These are phyloP conservation scores for Pulveroboletus sp. DNA, from an alignment of 768 basidiomycete genomes.

Conservation along the genomic window DNA sequence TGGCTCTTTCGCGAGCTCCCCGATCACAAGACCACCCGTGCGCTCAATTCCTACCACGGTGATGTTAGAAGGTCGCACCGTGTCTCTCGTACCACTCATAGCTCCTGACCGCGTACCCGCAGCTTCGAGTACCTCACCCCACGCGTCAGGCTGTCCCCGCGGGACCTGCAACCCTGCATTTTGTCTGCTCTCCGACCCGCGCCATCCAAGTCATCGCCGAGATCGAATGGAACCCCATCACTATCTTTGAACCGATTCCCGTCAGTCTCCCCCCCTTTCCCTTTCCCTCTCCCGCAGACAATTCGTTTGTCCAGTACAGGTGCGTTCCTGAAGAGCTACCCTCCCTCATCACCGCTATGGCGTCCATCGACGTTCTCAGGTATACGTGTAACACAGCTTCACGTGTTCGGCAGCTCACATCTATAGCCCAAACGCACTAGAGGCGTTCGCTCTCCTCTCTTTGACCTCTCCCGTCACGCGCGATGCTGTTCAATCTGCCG, in stretches of 20 bases:
- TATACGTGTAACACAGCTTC: conserved; percentile 22
- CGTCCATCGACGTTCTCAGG: conserved; percentile 65
- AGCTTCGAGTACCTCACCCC: conserved; percentile 81
- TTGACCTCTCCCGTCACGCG: conserved; percentile 40
- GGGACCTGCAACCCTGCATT: conserved; percentile 71
- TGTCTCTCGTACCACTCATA: conserved; percentile 1
- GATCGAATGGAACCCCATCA: conserved; percentile 61
- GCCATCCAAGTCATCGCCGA: conserved; percentile 65
- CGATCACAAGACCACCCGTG: conserved; percentile 58
- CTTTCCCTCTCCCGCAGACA: background rate
- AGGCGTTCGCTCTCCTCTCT: conserved; percentile 67
- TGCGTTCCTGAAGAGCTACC: conserved; percentile 78
- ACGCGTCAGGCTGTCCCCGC: conserved; percentile 63
- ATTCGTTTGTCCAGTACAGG: conserved; percentile 46
- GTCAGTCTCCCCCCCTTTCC: conserved; percentile 39
- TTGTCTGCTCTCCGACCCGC: conserved; percentile 78
- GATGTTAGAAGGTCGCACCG: conserved; percentile 59
- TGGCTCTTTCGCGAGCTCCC: conserved; percentile 70
- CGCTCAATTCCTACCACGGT: conserved; percentile 69
- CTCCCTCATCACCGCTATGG: conserved; percentile 55
- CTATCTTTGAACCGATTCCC: conserved; percentile 85
- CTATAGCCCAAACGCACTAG: conserved; percentile 79
- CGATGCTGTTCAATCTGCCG: conserved; percentile 61
- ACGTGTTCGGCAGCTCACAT: conserved; percentile 2
- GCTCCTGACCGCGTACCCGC: conserved; percentile 10